Evolutionary conservation across 805 yeast genomes (phyloP).

Genomic region (Suhomyces sp.): DNA sequence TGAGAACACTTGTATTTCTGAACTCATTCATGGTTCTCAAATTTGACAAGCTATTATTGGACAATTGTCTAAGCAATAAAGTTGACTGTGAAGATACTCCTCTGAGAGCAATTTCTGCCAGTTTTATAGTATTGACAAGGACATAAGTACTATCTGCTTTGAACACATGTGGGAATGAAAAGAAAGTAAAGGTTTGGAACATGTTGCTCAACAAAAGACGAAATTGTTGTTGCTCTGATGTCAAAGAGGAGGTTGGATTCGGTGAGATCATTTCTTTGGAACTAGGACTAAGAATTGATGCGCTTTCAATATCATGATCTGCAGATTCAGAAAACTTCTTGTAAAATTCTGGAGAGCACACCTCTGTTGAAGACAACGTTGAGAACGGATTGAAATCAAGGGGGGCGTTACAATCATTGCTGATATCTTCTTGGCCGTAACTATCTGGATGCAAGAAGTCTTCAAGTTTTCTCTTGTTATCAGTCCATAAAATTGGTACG

Average conservation of each 20-base stretch:
- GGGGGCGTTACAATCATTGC: no score
- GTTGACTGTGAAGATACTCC: slow-evolving; percentile 46
- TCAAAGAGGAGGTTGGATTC: slow-evolving; percentile 10
- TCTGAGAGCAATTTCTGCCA: slow-evolving; percentile 65
- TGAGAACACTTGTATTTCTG: slow-evolving; percentile 32
- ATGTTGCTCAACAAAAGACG: slow-evolving; percentile 30
- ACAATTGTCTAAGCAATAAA: slow-evolving; percentile 53
- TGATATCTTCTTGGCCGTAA: no score
- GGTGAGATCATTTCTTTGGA: slow-evolving; percentile 30
- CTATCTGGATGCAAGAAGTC: slow-evolving; percentile 15
- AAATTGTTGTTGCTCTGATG: slow-evolving; percentile 27
- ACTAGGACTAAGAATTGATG: slow-evolving; percentile 24
- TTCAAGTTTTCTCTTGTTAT: slow-evolving; percentile 39
- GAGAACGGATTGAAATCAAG: slow-evolving; percentile 13
- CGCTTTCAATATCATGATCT: slow-evolving; percentile 22
- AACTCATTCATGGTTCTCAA: slow-evolving; percentile 50
- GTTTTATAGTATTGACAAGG: slow-evolving; percentile 57
- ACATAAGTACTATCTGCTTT: slow-evolving; percentile 36
- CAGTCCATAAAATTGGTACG: slow-evolving; percentile 67
- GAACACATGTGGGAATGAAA: slow-evolving; percentile 39
- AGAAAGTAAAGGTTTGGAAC: slow-evolving; percentile 33
- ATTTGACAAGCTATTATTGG: slow-evolving; percentile 60
- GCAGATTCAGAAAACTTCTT: slow-evolving; percentile 18
- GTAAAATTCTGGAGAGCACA: slow-evolving; percentile 26
- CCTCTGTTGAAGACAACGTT: slow-evolving; percentile 13